These are phyloP conservation scores for Pyrus hybrid DNA, from an alignment of 331 rosid genomes.

Conservation along the genomic window DNA sequence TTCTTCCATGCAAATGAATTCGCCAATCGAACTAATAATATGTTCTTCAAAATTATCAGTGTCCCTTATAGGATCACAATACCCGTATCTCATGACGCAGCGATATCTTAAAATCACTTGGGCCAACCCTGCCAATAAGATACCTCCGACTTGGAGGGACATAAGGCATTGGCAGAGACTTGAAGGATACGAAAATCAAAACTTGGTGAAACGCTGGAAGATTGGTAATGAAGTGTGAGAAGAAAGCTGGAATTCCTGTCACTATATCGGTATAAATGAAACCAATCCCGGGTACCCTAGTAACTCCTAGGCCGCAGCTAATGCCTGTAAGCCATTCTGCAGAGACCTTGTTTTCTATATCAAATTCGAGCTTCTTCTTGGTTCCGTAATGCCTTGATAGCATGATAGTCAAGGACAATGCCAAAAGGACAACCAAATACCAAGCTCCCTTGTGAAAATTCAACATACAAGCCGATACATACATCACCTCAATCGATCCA, in stretches of 20 bases:
- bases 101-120: constrained; percentile 52
- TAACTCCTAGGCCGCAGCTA: constrained; percentile 63
- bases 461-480: constrained; percentile 60
- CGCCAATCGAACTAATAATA: constrained; percentile 64
- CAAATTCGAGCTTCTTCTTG: constrained; percentile 69
- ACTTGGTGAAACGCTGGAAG: constrained; percentile 84
- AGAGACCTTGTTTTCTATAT: constrained; percentile 63
- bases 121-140: constrained; percentile 70
- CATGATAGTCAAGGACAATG: constrained; percentile 49
- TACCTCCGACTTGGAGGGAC: constrained; percentile 52
- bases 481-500: constrained; percentile 53
- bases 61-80: constrained; percentile 57
- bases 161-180: constrained; percentile 57
- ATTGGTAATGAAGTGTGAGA: constrained; percentile 74
- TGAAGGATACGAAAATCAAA: constrained; percentile 69
- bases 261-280: constrained; percentile 69
- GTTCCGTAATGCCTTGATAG: constrained; percentile 80
- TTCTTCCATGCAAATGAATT: constrained; percentile 56
- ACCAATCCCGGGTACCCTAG: constrained; percentile 78
- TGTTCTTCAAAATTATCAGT: constrained; percentile 62
- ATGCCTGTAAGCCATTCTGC: constrained; percentile 63
- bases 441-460: constrained; percentile 71
- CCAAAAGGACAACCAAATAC: constrained; percentile 60
- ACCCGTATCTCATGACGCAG: constrained; percentile 71
- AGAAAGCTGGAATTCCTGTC: constrained; percentile 76